These are phyloP conservation scores for Pezicula carpinea DNA, from an alignment of 2,329 filamentous ascomycete species.

Conservation along the genomic window DNA sequence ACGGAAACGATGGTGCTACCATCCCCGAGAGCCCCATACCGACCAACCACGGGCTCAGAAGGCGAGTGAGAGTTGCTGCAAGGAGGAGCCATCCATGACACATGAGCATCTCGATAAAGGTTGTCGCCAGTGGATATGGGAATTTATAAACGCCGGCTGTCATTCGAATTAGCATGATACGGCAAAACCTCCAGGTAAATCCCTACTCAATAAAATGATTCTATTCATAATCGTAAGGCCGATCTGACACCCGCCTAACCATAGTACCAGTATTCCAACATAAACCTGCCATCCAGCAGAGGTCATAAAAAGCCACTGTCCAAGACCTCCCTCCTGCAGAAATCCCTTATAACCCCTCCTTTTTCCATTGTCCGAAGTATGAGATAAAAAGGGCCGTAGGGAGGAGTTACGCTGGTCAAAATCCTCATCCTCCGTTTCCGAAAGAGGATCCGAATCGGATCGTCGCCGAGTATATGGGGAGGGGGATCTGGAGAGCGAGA, in stretches of 20 bases:
- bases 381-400: slow-evolving; percentile 27
- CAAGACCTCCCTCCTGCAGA: slow-evolving; percentile 38
- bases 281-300: slow-evolving; percentile 43
- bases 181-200: slow-evolving; percentile 22
- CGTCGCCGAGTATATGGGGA: slow-evolving; percentile 39
- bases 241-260: slow-evolving; percentile 42
- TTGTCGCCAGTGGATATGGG: slow-evolving; percentile 45
- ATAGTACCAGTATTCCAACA: slow-evolving; percentile 41
- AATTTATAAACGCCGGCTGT: slow-evolving; percentile 45
- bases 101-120: slow-evolving; percentile 44
- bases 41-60: slow-evolving; percentile 34
- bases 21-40: slow-evolving; percentile 34
- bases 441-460: slow-evolving; percentile 32
- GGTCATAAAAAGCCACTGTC: slow-evolving; percentile 42
- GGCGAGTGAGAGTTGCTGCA: slow-evolving; percentile 42
- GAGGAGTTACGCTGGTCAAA: slow-evolving; percentile 32
- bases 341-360: slow-evolving; percentile 29
- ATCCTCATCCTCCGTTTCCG: slow-evolving; percentile 42
- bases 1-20: slow-evolving; percentile 38
- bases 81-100: slow-evolving; percentile 43
- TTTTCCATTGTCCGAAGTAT: slow-evolving; percentile 13
- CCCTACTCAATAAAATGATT: slow-evolving; percentile 42
- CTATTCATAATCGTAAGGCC: slow-evolving; percentile 44
- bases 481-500: slow-evolving; percentile 38
- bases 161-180: slow-evolving; percentile 25